Evolutionary conservation across 2,329 filamentous ascomycete species (phyloP).

Genomic region (Thelonectria blattea): DNA sequence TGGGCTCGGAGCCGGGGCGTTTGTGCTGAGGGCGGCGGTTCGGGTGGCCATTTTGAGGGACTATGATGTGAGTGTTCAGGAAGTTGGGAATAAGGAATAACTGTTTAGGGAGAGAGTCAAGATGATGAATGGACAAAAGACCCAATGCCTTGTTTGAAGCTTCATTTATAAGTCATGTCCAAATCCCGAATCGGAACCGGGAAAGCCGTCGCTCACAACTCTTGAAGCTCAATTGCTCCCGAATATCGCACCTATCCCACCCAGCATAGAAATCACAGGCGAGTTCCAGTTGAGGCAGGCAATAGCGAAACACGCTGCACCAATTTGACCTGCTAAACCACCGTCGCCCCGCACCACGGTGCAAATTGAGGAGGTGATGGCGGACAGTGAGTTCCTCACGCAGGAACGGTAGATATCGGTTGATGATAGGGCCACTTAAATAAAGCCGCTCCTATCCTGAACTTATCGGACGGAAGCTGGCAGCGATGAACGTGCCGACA

Average conservation of each 20-base stretch:
- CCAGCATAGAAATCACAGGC: slow-evolving; percentile 1
- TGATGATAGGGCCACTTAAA: neutral
- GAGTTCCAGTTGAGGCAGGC: neutral
- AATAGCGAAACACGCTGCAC: neutral
- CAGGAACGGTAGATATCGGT: neutral
- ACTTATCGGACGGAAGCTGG: too few relatives aligned
- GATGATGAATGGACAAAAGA: neutral
- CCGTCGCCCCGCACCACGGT: neutral
- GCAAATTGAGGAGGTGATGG: too few relatives aligned
- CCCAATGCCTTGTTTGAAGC: neutral
- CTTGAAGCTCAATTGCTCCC: too few relatives aligned
- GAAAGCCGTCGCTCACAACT: neutral
- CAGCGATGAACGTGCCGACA: too few relatives aligned
- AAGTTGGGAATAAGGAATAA: too few relatives aligned
- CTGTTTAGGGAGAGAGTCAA: neutral
- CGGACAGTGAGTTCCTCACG: too few relatives aligned
- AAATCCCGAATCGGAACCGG: neutral
- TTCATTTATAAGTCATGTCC: neutral
- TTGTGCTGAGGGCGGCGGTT: slow-evolving; percentile 22
- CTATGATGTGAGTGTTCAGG: neutral
- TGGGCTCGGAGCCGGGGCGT: slow-evolving; percentile 20
- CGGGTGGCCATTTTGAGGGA: slow-evolving; percentile 19
- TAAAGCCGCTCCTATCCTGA: slow-evolving; percentile 3
- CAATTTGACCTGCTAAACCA: neutral
- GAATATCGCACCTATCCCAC: neutral